Base-by-base conservation (phyloP, 768 basidiomycete species). In the Trametopsis cervina region DNA sequence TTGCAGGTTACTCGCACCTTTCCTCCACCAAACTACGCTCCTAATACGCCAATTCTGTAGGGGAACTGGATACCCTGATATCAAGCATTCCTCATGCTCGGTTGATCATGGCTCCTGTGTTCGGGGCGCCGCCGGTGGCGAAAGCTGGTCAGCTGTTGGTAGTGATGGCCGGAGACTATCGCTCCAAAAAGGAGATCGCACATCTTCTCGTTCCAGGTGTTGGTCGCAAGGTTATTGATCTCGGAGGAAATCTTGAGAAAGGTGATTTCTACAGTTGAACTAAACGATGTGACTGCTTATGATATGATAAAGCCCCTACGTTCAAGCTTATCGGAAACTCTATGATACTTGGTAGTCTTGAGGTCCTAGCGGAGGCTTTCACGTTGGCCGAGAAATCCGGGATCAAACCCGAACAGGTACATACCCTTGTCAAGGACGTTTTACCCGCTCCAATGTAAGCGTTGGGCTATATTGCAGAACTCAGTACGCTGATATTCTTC, bases 331-430 rank as follows among this genome's bases (percentile, higher is more conserved):
- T 90, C 41, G 89, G 85, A 15, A 92, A 91, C 57, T 80, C 84
- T 1, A 66, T 90, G 65, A 80, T 90, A 46, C 66, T 89, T 35
- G 83, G 85, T n/a, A 70, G 72, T 22, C 69, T 92, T 36, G 91
- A 93, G 60, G 67, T 93, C 9, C 69, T 94, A 11, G 81, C 85
- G 0, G 91, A 94, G 66, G 71, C 78, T n/a, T 81, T 86, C 58
- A 93, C 91, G 1, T 77, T 94, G 9, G 83, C 84, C 3, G 87
- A 90, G 54, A 89, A 89, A 65, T 73, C 85, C 0, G 92, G 90
- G 20, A 83, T 95, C 29, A 82, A 80, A 2, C 71, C 82, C 1
- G 69, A 78, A 7, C 70, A 76, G 29, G 73, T 87, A 11, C 66
- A 76, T 18, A 61, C 64, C 17, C 70, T 81, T 15, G 69, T 89